Evolutionary conservation across 495 filamentous ascomycete species (phyloP), one percentile per base, ranked within the genome.

Genomic region (Pseudomonodictys pantanalensis): DNA sequence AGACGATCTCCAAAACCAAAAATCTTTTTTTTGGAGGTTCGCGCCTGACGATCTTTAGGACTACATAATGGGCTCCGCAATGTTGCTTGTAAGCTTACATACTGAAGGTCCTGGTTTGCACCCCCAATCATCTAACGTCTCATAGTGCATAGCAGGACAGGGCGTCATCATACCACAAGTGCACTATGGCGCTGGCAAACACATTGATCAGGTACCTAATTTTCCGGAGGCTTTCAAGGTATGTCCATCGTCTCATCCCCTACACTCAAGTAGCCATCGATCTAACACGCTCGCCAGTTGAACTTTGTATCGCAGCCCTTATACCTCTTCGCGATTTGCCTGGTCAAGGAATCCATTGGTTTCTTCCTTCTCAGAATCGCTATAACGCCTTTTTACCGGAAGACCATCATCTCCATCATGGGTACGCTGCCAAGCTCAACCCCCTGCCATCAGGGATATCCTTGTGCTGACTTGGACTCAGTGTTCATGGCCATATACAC

Each of bases 281-380:
- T n/a, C n/a, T n/a, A n/a, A n/a, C n/a, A n/a, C n/a, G n/a, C n/a
- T n/a, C n/a, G n/a, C n/a, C n/a, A n/a, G n/a, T 63, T 58, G 33
- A 61, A 67, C 32, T 69, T 65, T 39, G 49, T 62, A 46, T 51
- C 60, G 10, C 46, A 56, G 17, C 42, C 67, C 17, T 54, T 68
- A 17, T 60, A 56, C 30, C 23, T 68, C 15, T 24, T 52, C 12
- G 51, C 65, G 28, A 65, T 65, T 29, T 59, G 56, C 33, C 2
- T 58, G 5, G 56, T 72, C 33, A 72, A 72, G 56, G 60, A 68
- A 23, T 70, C 68, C 10, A 60, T 72, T 48, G 70, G 68, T 3
- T 66, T 68, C 42, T 72, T 72, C 52, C 55, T 72, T 22, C 56
- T 72, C 22, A 65, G 70, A 12, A 29, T 72, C n/a, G 68, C 70